phyloP scores from a whole-genome alignment of 2,329 filamentous ascomycete species.

The Exophiala viscosa region DNA sequence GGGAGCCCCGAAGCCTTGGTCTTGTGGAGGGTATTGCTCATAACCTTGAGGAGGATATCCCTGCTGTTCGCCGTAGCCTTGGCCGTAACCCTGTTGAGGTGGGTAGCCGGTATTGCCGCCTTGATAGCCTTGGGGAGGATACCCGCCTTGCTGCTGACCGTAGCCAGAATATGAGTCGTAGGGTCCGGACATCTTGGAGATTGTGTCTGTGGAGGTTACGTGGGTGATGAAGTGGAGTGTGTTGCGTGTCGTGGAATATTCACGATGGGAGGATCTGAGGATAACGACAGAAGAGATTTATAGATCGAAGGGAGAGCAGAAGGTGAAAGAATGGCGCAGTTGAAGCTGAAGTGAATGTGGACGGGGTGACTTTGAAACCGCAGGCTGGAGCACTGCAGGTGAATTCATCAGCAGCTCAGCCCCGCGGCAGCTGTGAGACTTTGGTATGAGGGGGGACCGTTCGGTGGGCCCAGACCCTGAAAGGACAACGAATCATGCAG shows the following conservation, averaged over 20 bases:
- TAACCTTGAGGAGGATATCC: slow-evolving; percentile 36
- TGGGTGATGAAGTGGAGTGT: neutral
- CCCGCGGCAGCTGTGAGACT: slow-evolving; percentile 11
- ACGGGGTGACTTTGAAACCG: neutral
- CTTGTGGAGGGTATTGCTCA: slow-evolving; percentile 31
- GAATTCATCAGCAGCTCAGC: slow-evolving; percentile 11
- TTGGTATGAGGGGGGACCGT: neutral
- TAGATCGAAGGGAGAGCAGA: neutral
- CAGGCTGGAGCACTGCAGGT: neutral
- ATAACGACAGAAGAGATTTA: neutral
- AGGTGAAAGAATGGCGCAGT: neutral
- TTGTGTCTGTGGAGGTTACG: neutral
- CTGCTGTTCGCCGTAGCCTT: slow-evolving; percentile 35
- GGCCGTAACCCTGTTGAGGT: slow-evolving; percentile 32
- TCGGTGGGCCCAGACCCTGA: neutral
- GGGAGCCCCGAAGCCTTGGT: slow-evolving; percentile 45
- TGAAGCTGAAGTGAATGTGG: neutral
- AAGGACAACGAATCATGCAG: neutral
- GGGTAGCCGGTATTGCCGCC: slow-evolving; percentile 29
- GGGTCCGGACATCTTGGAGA: slow-evolving; percentile 47
- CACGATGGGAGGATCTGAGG: neutral
- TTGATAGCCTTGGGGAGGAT: slow-evolving; percentile 29
- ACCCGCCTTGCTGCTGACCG: slow-evolving; percentile 29
- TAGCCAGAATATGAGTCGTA: slow-evolving; percentile 43
- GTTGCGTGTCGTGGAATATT: neutral